Base-by-base conservation (phyloP, 108 stramenopile genomes). In the Ochromonas danica region DNA sequence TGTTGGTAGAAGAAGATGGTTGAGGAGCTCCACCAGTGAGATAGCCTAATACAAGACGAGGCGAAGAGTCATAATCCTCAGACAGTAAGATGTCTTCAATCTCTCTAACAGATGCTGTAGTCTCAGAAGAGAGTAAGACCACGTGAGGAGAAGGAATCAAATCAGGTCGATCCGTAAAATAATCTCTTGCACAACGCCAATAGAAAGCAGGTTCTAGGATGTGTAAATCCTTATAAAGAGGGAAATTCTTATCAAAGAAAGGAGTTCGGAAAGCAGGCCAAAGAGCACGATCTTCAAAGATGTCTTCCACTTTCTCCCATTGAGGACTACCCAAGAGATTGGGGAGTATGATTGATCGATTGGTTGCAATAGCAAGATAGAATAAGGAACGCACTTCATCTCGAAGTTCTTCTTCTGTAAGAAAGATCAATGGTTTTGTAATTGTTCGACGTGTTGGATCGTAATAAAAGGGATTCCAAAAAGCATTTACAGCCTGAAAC, bases 381-480 rank as follows among this genome's bases (percentile, higher is more conserved):
- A 60, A 35, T 31, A 75, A 60, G 3, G 72, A 45, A 28, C 51
- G 43, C 3, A 75, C 40, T 33, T 75, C 72, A 67, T 67, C 10
- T 35, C 63, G 63, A 22, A 67, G 31, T 67, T 67, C 14, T 36
- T 75, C n/a, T 41, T 75, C 51, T 6, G 43, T 42, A 31, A 30
- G 10, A 41, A 30, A 75, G 6, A 75, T 31, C 45, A 75, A 33
- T 25, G 17, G 36, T 33, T 57, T 75, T 27, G 31, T 36, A 3
- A 75, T 3, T 6, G 72, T 75, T 10, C 40, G 72, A 35, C 72
- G 72, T 10, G 3, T 33, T 6, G 72, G 31, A 75, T 27, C 35
- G 31, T 75, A 75, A 75, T 75, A 75, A 60, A 39, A 42, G 6
- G 72, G 72, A 41, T 75, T 75, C 72, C 72, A 75, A 36, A 33